Evolutionary conservation across 352 stramenopile genomes (phyloP).

Genomic region (Halophytophthora batemanensis): DNA sequence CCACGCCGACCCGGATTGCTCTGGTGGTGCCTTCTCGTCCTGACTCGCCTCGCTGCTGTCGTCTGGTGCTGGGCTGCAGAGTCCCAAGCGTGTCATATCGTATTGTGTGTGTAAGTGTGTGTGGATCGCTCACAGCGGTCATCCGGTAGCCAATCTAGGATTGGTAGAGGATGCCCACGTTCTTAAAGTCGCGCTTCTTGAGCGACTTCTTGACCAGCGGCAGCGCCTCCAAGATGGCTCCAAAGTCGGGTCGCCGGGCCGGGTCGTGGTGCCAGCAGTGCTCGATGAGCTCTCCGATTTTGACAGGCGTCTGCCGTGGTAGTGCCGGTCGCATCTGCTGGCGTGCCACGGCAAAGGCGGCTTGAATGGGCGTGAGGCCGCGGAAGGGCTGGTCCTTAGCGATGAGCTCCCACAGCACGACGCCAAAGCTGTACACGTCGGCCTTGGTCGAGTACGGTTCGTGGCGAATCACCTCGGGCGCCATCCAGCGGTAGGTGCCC

Average conservation of each 20-base stretch:
- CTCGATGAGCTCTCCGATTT: constrained; percentile 79
- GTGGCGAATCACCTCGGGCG: constrained; percentile 92
- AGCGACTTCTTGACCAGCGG: constrained; percentile 76
- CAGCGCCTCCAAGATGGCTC: constrained; percentile 69
- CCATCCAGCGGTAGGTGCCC: constrained; percentile 94
- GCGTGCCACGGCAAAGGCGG: constrained; percentile 80
- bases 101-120: background rate
- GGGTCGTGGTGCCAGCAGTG: constrained; percentile 86
- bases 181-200: constrained; percentile 87
- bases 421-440: constrained; percentile 94
- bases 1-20: no score
- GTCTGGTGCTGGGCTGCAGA: no score
- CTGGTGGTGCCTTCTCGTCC: background rate
- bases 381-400: constrained; percentile 83
- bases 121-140: no score
- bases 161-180: constrained; percentile 61
- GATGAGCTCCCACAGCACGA: constrained; percentile 86
- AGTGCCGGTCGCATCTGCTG: constrained; percentile 84
- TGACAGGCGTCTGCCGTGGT: constrained; percentile 76
- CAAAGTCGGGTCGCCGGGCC: constrained; percentile 68
- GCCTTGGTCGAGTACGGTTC: constrained; percentile 93
- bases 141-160: no score
- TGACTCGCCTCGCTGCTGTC: no score
- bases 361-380: constrained; percentile 81
- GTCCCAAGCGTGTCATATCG: no score